Evolutionary conservation across 2,329 filamentous ascomycete genomes (phyloP).

Genomic region (Dryadomyces sulphureus): DNA sequence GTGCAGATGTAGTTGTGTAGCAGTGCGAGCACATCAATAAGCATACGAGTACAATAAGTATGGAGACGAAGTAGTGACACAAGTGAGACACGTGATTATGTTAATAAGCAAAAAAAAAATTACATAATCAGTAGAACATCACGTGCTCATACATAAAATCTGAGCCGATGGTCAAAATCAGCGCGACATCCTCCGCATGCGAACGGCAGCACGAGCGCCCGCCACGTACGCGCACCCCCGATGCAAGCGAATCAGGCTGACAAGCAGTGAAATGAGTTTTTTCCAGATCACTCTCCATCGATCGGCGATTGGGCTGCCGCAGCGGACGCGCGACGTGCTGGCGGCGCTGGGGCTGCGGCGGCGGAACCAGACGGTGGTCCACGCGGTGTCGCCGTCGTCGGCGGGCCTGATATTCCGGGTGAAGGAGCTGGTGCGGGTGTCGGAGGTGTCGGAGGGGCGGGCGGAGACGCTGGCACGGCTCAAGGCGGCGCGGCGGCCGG

Average conservation of each 20-base stretch:
- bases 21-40: not conserved
- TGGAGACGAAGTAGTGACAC: too few species aligned
- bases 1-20: conserved; percentile 47
- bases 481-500: conserved; percentile 55
- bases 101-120: too few species aligned
- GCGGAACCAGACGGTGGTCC: conserved; percentile 77
- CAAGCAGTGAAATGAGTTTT: conserved; percentile 44
- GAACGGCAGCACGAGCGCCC: too few species aligned
- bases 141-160: too few species aligned
- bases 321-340: conserved; percentile 66
- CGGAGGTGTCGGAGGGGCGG: conserved; percentile 55
- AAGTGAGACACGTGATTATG: too few species aligned
- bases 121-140: too few species aligned
- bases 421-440: conserved; percentile 77
- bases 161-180: too few species aligned
- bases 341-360: conserved; percentile 73
- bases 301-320: conserved; percentile 75
- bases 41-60: not conserved
- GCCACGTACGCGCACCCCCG: too few species aligned
- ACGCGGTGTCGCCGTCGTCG: conserved; percentile 64
- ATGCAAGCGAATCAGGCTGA: not conserved
- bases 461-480: conserved; percentile 53
- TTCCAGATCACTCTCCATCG: conserved; percentile 88
- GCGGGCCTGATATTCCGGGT: conserved; percentile 89
- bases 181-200: too few species aligned